phyloP scores from a whole-genome alignment of 2,329 filamentous ascomycete species.

The Pseudocercospora musae region DNA sequence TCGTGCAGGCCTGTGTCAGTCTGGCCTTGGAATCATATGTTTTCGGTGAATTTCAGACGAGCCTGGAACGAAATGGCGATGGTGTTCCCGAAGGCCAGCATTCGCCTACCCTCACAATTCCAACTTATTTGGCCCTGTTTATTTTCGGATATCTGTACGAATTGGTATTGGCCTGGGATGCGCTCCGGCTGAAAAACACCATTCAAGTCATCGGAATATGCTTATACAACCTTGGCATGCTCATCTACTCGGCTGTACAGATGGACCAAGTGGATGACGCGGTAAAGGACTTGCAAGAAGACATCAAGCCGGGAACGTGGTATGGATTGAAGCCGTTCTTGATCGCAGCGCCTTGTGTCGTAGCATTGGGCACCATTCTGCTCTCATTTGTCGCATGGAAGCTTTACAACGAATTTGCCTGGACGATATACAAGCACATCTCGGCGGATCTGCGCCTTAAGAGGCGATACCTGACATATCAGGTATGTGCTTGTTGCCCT shows the following conservation, averaged over 20 bases:
- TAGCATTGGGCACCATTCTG: slow-evolving; percentile 69
- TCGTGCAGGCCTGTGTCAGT: slow-evolving; percentile 74
- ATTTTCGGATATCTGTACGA: slow-evolving; percentile 97
- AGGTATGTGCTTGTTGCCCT: slow-evolving; percentile 55
- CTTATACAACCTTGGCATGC: slow-evolving; percentile 83
- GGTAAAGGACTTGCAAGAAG: slow-evolving; percentile 53
- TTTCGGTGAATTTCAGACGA: slow-evolving; percentile 79
- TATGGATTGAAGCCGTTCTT: slow-evolving; percentile 68
- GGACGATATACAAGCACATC: slow-evolving; percentile 99
- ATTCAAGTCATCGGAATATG: slow-evolving; percentile 97
- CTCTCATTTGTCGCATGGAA: slow-evolving; percentile 85
- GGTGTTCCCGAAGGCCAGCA: slow-evolving; percentile 3
- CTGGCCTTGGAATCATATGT: slow-evolving; percentile 86
- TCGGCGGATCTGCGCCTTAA: slow-evolving; percentile 96
- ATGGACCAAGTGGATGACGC: slow-evolving; percentile 84
- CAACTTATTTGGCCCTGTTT: slow-evolving; percentile 92
- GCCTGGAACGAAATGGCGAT: slow-evolving; percentile 35
- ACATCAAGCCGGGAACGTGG: slow-evolving; percentile 60
- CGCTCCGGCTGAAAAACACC: slow-evolving; percentile 90
- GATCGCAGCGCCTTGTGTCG: slow-evolving; percentile 79
- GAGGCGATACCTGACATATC: slow-evolving; percentile 91
- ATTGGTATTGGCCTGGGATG: slow-evolving; percentile 86
- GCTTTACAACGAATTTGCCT: slow-evolving; percentile 96
- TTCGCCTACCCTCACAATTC: slow-evolving; percentile 58
- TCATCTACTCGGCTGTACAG: slow-evolving; percentile 91